phyloP scores from a whole-genome alignment of 2,329 filamentous ascomycete species.

The Immersiporthe knoxdaviesiana region DNA sequence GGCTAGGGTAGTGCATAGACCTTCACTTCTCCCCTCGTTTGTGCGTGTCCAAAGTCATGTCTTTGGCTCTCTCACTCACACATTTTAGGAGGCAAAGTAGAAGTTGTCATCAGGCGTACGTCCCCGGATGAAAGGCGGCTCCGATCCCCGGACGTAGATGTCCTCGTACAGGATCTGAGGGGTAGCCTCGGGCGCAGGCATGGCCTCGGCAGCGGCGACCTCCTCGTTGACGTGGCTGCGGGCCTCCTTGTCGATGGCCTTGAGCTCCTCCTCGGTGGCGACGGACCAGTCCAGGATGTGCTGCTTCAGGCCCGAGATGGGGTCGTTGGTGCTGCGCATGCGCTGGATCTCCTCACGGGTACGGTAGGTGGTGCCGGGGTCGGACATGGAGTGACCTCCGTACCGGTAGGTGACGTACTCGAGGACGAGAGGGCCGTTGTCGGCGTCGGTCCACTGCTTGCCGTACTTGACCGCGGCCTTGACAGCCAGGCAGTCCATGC shows the following conservation, averaged over 20 bases:
- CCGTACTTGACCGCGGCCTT: conserved; percentile 95
- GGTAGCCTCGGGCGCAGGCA: conserved; percentile 78
- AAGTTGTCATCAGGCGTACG: conserved; percentile 91
- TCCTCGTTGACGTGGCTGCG: conserved; percentile 84
- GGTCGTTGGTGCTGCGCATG: conserved; percentile 98
- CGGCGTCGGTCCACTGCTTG: conserved; percentile 81
- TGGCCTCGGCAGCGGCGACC: conserved; percentile 87
- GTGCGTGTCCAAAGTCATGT: conserved; percentile 25
- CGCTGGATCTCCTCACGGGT: conserved; percentile 99
- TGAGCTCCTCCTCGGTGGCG: conserved; percentile 90
- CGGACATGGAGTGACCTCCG: conserved; percentile 99
- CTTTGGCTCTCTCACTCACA: conserved; percentile 32
- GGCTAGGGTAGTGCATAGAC: conserved; percentile 12
- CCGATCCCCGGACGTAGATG: conserved; percentile 87
- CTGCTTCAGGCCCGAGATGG: conserved; percentile 96
- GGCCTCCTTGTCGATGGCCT: conserved; percentile 93
- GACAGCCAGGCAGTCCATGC: conserved; percentile 98
- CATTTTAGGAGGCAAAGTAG: conserved; percentile 72
- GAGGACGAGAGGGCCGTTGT: conserved; percentile 91
- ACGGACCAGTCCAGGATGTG: conserved; percentile 97
- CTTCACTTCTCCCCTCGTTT: conserved; percentile 33
- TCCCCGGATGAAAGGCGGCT: conserved; percentile 87
- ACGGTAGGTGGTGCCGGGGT: conserved; percentile 98
- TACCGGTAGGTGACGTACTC: conserved; percentile 99
- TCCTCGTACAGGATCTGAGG: conserved; percentile 91